A percentile compares a stretch with the other conserved stretches of the same genome.
These are phyloP conservation scores for Tylopilus plumbeoviolaceoides DNA, from an alignment of 768 basidiomycete species.

Conservation along the genomic window DNA sequence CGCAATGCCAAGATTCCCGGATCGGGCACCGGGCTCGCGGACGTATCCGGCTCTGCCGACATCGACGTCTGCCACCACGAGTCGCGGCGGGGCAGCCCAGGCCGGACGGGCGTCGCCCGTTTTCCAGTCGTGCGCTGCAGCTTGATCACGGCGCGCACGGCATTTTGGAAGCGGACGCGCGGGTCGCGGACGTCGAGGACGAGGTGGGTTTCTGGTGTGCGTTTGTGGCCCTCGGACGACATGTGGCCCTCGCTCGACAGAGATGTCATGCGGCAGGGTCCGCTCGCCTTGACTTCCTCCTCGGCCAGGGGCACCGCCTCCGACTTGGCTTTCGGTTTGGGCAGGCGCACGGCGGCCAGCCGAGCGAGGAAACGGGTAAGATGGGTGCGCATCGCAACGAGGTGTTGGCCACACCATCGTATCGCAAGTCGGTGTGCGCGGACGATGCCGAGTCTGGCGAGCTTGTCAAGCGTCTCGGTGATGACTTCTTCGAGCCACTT, in stretches of 20 bases:
- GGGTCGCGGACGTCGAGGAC: conserved; percentile 22
- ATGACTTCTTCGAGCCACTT: conserved; percentile 44
- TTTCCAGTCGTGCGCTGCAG: conserved; percentile 31
- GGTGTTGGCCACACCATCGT: conserved; percentile 19
- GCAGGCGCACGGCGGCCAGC: conserved; percentile 7
- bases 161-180: conserved; percentile 35
- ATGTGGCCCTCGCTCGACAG: conserved; percentile 3
- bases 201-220: conserved; percentile 7
- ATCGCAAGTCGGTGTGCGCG: conserved; percentile 22
- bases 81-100: conserved; percentile 22
- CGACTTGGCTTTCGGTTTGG: neutral
- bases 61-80: conserved; percentile 27
- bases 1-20: conserved; percentile 27
- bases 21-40: conserved; percentile 18
- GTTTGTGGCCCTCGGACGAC: neutral
- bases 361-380: conserved; percentile 11
- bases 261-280: neutral
- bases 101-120: conserved; percentile 14
- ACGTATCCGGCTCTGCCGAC: neutral
- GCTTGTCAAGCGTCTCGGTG: conserved; percentile 19
- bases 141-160: conserved; percentile 43
- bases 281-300: neutral
- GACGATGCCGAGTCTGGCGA: conserved; percentile 20
- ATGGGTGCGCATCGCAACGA: conserved; percentile 5
- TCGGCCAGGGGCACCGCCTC: neutral